phyloP scores from a whole-genome alignment of 2,329 filamentous ascomycete genomes.

The Aspergillus pseudonomiae region DNA sequence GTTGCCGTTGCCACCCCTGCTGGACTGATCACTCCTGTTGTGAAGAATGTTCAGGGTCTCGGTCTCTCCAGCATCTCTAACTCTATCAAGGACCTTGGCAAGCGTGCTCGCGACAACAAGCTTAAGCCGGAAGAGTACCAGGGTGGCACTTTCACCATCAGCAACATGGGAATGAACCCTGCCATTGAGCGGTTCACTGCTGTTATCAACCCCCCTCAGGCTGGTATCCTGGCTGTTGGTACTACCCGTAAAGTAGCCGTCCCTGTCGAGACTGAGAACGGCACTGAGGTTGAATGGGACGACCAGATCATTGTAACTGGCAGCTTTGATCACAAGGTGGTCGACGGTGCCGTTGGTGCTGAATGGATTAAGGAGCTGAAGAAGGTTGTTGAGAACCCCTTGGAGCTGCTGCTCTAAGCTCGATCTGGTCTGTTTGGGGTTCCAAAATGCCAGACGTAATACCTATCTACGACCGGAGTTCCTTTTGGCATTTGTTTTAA shows the following conservation, averaged over 20 bases:
- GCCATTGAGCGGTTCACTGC: conserved; percentile 97
- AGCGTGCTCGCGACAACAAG: conserved; percentile 94
- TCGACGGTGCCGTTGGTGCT: conserved; percentile 92
- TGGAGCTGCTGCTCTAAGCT: conserved; percentile 84
- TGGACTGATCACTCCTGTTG: conserved; percentile 96
- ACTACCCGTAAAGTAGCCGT: conserved; percentile 94
- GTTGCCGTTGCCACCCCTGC: conserved; percentile 92
- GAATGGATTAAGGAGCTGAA: conserved; percentile 98
- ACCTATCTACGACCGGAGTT: conserved; percentile 23
- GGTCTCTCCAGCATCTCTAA: conserved; percentile 86
- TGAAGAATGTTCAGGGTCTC: conserved; percentile 82
- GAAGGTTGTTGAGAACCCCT: conserved; percentile 95
- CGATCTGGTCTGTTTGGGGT: conserved; percentile 8
- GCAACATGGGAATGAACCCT: conserved; percentile 99
- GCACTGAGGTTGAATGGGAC: conserved; percentile 82
- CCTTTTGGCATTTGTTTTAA: conserved; percentile 29
- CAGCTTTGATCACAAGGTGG: conserved; percentile 98
- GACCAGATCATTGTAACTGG: conserved; percentile 94
- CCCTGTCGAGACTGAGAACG: conserved; percentile 82
- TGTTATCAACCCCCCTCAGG: conserved; percentile 98
- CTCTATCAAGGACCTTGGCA: conserved; percentile 93
- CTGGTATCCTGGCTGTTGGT: conserved; percentile 91
- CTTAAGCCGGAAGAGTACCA: conserved; percentile 99
- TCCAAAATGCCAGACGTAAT: conserved; percentile 17
- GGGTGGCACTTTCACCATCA: conserved; percentile 98